Conservation (phyloP, 1,139 yeast species). For the Sugiyamaella grinbergsii region DNA sequence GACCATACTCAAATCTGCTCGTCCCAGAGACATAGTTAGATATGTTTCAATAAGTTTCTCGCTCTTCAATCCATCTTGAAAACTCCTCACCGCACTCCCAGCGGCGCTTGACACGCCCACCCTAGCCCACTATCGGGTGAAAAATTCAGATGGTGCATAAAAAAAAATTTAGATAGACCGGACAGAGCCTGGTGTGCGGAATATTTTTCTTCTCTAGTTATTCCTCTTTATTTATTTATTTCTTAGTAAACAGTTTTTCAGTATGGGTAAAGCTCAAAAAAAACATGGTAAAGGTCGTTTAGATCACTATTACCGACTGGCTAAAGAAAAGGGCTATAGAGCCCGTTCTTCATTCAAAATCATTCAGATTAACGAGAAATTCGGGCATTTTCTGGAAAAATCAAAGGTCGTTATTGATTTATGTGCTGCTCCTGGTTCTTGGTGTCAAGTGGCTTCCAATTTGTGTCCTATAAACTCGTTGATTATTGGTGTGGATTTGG, state of each 20-base stretch:
- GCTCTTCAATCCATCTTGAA: too few relatives aligned
- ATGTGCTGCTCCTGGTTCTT: conserved; percentile 99
- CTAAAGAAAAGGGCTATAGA: conserved; percentile 96
- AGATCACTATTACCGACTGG: conserved; percentile 92
- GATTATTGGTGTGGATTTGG: conserved; percentile 97
- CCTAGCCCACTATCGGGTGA: conserved; percentile 13
- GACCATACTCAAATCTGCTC: too few relatives aligned
- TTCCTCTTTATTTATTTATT: conserved; percentile 5
- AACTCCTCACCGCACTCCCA: too few relatives aligned
- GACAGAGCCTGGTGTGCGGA: too few relatives aligned
- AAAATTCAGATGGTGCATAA: conserved; percentile 5
- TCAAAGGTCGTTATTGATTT: conserved; percentile 97
- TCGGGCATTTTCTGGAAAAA: conserved; percentile 90
- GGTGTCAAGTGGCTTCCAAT: conserved; percentile 99
- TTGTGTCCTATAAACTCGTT: conserved; percentile 89
- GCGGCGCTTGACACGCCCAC: not conserved
- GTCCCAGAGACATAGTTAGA: too few relatives aligned
- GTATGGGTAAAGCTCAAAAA: conserved; percentile 96
- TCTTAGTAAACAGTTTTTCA: conserved; percentile 2
- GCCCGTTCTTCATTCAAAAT: conserved; percentile 98
- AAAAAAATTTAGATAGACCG: conserved; percentile 9
- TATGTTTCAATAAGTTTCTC: too few relatives aligned
- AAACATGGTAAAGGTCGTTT: conserved; percentile 98
- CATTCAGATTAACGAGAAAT: conserved; percentile 92
- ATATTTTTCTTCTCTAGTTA: not conserved